Percentiles rank a stretch among this genome's conserved stretches.
Conservation (phyloP, 2,329 filamentous ascomycete species). For the Fusarium verrucosum region DNA sequence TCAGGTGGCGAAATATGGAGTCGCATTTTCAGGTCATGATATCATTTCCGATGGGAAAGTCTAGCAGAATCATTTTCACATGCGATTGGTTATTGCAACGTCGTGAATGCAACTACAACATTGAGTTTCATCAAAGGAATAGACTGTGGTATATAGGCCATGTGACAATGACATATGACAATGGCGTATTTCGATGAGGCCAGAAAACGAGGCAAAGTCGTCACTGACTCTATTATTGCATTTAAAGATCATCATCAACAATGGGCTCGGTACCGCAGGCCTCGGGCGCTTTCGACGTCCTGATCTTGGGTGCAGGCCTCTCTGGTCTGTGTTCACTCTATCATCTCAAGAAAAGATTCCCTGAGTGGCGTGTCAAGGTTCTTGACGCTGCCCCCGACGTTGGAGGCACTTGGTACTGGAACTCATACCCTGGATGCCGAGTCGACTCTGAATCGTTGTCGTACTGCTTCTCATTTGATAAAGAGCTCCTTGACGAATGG, state of each 20-base stretch:
- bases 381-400: slow-evolving; percentile 35
- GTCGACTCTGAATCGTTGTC: slow-evolving; percentile 54
- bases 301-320: slow-evolving; percentile 42
- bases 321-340: slow-evolving; percentile 54
- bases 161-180: too few species aligned
- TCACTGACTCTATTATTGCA: accelerated
- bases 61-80: neutral
- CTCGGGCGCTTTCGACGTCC: slow-evolving; percentile 22
- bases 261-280: slow-evolving; percentile 32
- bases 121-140: neutral
- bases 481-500: slow-evolving; percentile 32
- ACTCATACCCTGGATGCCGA: slow-evolving; percentile 44
- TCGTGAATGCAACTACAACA: neutral
- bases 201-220: accelerated
- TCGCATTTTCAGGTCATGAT: neutral
- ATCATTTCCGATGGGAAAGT: slow-evolving; percentile 4
- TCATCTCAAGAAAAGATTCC: slow-evolving; percentile 49
- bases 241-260: neutral
- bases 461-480: slow-evolving; percentile 46
- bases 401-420: slow-evolving; percentile 43
- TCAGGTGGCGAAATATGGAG: neutral
- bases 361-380: slow-evolving; percentile 29
- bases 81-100: neutral
- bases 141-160: neutral
- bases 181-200: neutral